Percentiles rank a stretch among this genome's conserved stretches.
These are phyloP conservation scores for Populus hybrid DNA, from an alignment of 441 rosid genomes.

Conservation along the genomic window DNA sequence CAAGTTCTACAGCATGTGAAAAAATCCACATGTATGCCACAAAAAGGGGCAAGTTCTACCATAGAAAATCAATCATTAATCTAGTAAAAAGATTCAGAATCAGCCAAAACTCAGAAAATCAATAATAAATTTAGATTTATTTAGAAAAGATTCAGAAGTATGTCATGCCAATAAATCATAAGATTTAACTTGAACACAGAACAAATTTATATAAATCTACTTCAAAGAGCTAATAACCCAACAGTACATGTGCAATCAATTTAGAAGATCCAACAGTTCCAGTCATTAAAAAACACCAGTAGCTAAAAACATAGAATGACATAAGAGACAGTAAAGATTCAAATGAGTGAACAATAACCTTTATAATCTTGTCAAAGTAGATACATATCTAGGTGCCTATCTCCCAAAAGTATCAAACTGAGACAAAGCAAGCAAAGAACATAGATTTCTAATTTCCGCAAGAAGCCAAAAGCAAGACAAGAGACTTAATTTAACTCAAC, in stretches of 20 bases:
- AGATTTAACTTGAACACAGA: slow-evolving; percentile 10
- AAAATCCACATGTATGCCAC: too few species aligned
- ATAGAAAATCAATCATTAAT: background rate
- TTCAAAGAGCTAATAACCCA: background rate
- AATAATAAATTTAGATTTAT: background rate
- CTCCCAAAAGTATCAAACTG: slow-evolving; percentile 6
- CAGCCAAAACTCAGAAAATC: background rate
- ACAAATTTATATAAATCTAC: background rate
- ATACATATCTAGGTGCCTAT: slow-evolving; percentile 16
- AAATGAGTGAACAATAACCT: background rate
- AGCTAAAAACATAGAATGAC: slow-evolving; percentile 1
- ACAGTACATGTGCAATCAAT: slow-evolving; percentile 5
- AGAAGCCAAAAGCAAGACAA: background rate
- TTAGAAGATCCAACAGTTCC: slow-evolving; percentile 16
- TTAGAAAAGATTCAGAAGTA: background rate
- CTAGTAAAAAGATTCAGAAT: background rate
- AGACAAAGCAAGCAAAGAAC: background rate
- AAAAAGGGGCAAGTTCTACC: background rate
- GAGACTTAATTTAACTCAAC: background rate
- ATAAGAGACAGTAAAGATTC: slow-evolving; percentile 6
- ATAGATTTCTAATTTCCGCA: background rate
- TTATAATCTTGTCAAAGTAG: slow-evolving; percentile 15
- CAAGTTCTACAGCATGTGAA: slow-evolving; percentile 4
- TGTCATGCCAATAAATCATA: slow-evolving; percentile 9
- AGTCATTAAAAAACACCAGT: slow-evolving; percentile 3